Conservation (phyloP, 371 early-diverging fungal genomes). For the Batrachochytrium dendrobatidis region DNA sequence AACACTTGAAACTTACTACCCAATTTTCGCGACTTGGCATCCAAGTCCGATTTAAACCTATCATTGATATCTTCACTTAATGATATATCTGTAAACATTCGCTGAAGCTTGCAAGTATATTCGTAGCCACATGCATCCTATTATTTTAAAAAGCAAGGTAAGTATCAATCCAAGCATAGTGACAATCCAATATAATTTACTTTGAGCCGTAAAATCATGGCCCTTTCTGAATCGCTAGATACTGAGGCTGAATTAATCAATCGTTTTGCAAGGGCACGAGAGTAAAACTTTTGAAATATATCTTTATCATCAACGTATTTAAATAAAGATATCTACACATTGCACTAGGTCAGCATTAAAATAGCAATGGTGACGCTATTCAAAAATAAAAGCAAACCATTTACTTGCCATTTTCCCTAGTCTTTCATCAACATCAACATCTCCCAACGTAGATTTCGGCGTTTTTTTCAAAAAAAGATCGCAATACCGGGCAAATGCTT, state of each 20-base stretch:
- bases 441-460: constrained; percentile 34
- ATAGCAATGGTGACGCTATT: neutral
- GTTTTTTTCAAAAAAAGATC: constrained; percentile 69
- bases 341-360: neutral
- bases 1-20: neutral
- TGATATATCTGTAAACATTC: constrained; percentile 89
- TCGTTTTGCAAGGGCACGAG: constrained; percentile 80
- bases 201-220: constrained; percentile 39
- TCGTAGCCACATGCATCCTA: constrained; percentile 74
- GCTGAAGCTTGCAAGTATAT: constrained; percentile 81
- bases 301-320: constrained; percentile 92
- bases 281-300: constrained; percentile 90
- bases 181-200: constrained; percentile 33
- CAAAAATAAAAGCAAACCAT: neutral
- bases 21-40: neutral
- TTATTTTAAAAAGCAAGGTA: neutral
- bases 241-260: constrained; percentile 71
- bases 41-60: constrained; percentile 44
- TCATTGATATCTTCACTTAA: constrained; percentile 78
- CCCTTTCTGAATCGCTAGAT: constrained; percentile 76
- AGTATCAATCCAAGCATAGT: neutral
- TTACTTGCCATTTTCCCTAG: constrained; percentile 32
- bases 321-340: constrained; percentile 62
- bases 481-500: constrained; percentile 73
- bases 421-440: constrained; percentile 52